Percentiles rank a stretch among this genome's conserved stretches.
Evolutionary conservation across 805 yeast species (phyloP).

Genomic region (Candida arabinofermentans): DNA sequence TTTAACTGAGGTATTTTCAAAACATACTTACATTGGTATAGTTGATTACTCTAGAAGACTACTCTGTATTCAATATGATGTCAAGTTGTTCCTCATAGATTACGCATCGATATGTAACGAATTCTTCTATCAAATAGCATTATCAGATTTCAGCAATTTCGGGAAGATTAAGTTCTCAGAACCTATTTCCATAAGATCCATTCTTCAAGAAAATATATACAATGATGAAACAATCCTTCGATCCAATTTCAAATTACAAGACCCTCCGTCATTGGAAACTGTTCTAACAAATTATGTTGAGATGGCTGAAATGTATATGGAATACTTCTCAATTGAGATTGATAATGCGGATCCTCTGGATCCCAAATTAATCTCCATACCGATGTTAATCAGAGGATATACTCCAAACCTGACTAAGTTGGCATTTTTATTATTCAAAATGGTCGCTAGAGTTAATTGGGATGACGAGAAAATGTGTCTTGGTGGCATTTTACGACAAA

Average conservation of each 20-base stretch:
- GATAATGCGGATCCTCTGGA: slow-evolving; percentile 29
- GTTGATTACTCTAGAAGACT: slow-evolving; percentile 69
- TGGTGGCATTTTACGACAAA: slow-evolving; percentile 56
- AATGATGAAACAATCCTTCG: slow-evolving; percentile 14
- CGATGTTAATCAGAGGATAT: slow-evolving; percentile 64
- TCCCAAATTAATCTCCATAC: slow-evolving; percentile 48
- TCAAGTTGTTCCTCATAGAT: slow-evolving; percentile 72
- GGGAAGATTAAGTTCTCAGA: slow-evolving; percentile 49
- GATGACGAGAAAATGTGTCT: slow-evolving; percentile 66
- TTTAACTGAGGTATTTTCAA: slow-evolving; percentile 63
- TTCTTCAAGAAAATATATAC: slow-evolving; percentile 36
- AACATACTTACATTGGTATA: slow-evolving; percentile 74
- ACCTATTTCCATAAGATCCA: slow-evolving; percentile 30
- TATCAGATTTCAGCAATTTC: slow-evolving; percentile 76
- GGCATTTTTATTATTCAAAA: slow-evolving; percentile 58
- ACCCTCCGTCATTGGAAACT: slow-evolving; percentile 12
- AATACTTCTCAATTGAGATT: slow-evolving; percentile 64
- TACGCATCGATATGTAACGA: slow-evolving; percentile 66
- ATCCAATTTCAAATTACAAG: slow-evolving; percentile 1
- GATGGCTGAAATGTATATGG: slow-evolving; percentile 76
- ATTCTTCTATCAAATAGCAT: slow-evolving; percentile 75
- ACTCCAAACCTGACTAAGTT: slow-evolving; percentile 60
- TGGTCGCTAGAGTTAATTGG: slow-evolving; percentile 62
- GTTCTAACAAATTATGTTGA: slow-evolving; percentile 16
- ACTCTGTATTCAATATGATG: slow-evolving; percentile 81